A percentile compares a stretch with the other conserved stretches of the same genome.
Conservation (phyloP, 202 grass and related monocot genomes). For the Hordeum pubiflorum region DNA sequence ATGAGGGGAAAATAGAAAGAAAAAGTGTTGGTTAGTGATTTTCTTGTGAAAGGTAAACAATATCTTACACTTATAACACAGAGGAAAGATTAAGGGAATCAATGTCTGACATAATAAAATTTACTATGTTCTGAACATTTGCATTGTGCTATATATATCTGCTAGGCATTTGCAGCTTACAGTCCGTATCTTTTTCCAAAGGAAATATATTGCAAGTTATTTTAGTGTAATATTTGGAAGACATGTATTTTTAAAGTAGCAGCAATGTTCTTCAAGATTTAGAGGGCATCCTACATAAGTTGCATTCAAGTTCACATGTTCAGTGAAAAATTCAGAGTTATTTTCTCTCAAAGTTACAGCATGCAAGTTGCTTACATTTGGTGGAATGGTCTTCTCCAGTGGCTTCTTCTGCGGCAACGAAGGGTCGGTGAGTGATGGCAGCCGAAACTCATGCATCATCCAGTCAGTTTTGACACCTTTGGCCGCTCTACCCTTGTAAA, state of each 20-base stretch:
- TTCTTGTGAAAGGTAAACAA: not conserved
- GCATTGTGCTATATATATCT: not conserved
- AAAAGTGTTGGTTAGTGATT: not conserved
- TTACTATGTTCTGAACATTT: not conserved
- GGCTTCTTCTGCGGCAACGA: constrained; percentile 58
- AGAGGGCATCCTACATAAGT: not conserved
- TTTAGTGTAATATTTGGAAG: not conserved
- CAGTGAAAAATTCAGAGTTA: not conserved
- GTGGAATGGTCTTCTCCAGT: constrained; percentile 78
- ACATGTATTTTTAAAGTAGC: not conserved
- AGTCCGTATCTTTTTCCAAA: not conserved
- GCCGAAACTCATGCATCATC: constrained; percentile 99
- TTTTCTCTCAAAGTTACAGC: constrained; percentile 9
- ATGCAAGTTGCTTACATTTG: constrained; percentile 55
- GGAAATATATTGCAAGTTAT: not conserved
- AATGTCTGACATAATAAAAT: not conserved
- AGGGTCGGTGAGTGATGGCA: constrained; percentile 60
- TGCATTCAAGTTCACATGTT: not conserved
- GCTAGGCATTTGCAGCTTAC: not conserved
- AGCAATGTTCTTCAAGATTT: not conserved
- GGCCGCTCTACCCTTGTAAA: constrained; percentile 95
- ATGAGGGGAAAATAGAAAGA: not conserved
- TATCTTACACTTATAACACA: constrained; percentile 3
- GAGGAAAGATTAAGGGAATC: not conserved
- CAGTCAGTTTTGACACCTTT: constrained; percentile 93